Percentiles rank a stretch among this genome's conserved stretches.
phyloP scores from a whole-genome alignment of 345 rosid genomes.

The Ailanthus altissimus region DNA sequence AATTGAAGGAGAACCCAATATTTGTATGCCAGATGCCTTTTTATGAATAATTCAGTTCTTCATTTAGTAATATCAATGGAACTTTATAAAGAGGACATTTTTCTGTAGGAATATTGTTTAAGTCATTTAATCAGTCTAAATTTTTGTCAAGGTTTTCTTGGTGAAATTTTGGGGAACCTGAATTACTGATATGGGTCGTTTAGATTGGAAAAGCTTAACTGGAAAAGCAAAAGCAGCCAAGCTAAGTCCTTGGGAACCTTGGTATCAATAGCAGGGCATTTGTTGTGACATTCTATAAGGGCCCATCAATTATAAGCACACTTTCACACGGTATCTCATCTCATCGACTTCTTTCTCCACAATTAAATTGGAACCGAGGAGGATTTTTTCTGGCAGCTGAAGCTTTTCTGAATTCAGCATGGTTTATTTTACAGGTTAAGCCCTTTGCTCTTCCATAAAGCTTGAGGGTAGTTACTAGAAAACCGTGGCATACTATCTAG shows the following conservation, averaged over 20 bases:
- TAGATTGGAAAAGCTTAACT: slow-evolving; percentile 66
- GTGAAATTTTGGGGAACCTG: too few relatives aligned
- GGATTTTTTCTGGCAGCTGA: slow-evolving; percentile 58
- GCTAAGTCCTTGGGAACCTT: slow-evolving; percentile 66
- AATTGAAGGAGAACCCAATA: neutral
- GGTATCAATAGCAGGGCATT: slow-evolving; percentile 58
- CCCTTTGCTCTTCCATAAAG: neutral
- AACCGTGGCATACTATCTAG: too few relatives aligned
- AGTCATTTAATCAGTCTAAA: too few relatives aligned
- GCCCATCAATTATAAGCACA: slow-evolving; percentile 37
- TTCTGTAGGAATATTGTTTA: too few relatives aligned
- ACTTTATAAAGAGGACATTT: too few relatives aligned
- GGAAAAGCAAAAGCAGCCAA: slow-evolving; percentile 47
- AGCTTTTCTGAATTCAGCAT: slow-evolving; percentile 43
- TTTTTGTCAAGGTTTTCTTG: too few relatives aligned
- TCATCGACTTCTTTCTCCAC: slow-evolving; percentile 28
- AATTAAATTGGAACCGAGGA: slow-evolving; percentile 56
- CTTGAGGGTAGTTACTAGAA: neutral
- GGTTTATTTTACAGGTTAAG: slow-evolving; percentile 57
- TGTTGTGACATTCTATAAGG: slow-evolving; percentile 62
- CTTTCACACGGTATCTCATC: slow-evolving; percentile 6
- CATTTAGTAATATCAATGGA: neutral
- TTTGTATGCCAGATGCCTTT: neutral
- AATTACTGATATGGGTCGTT: neutral
- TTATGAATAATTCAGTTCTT: neutral